Base-by-base conservation (phyloP, 1,139 yeast species). In the Saccharomyces hybrid region DNA sequence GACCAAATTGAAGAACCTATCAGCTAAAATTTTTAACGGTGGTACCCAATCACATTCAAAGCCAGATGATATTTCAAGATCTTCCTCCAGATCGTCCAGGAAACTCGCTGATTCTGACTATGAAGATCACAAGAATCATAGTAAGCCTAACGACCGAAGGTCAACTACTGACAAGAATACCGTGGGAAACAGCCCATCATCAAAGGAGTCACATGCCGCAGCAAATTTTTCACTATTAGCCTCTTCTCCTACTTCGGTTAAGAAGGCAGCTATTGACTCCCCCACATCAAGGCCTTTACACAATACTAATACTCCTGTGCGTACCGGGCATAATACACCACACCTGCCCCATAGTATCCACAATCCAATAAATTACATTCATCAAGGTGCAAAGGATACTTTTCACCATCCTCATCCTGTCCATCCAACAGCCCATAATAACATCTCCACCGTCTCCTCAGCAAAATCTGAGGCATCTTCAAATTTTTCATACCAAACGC, bases 341-440 rank as follows among this genome's bases (percentile, higher is more conserved):
- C 16, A 24, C 32, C 53, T 53, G 6, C 54, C 53, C 21, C 53
- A 60, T 48, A 61, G 60, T 53, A 51, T 60, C 51, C 64, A 61
- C 49, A 61, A 61, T 50, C 61, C 63, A 9, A 48, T 58, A 38
- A 61, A 60, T 48, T 61, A 60, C 51, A 54, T 49, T 21, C 51
- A 47, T 38, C 44, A 38, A 19, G 24, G 44, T 7, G 4, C 44
- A 38, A 38, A 38, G 12, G 44, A 38, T 38, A 9, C 44, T 26
- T 47, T 47, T n/a, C 47, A 44, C 47, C 41, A 34, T 26, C 51
- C 51, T 32, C 24, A 32, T 32, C 26, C 26, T n/a, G 31, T 46
- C n/a, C 48, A n/a, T 6, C 9, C 51, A 44, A 6, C 27, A 49
- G 41, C 53, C 9, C 48, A 26, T n/a, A 26, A n/a, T 19, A 19